Percentiles rank a stretch among this genome's conserved stretches.
Conservation (phyloP, 2,329 filamentous ascomycete species). For the Stachybotrys echinatus region DNA sequence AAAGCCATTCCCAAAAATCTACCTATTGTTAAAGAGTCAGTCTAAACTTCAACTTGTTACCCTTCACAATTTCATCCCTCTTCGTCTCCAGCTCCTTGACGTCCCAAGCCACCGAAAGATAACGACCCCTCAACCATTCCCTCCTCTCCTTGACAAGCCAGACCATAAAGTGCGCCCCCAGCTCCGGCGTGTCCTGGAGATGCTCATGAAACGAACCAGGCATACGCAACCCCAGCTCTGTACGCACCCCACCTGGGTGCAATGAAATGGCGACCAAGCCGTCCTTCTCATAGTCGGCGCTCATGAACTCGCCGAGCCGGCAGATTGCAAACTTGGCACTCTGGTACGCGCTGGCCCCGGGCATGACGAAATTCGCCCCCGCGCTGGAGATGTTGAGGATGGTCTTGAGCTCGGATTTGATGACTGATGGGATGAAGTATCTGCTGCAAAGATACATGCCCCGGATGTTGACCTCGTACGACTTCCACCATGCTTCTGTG, state of each 20-base stretch:
- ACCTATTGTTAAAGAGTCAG: too few relatives aligned
- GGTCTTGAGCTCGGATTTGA: slow-evolving; percentile 27
- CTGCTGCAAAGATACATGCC: slow-evolving; percentile 39
- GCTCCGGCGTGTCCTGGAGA: slow-evolving; percentile 11
- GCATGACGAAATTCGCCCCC: slow-evolving; percentile 1
- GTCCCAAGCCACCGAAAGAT: too few relatives aligned
- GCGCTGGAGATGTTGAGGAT: slow-evolving; percentile 41
- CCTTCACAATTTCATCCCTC: too few relatives aligned
- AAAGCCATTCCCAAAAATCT: too few relatives aligned
- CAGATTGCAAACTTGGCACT: slow-evolving; percentile 43
- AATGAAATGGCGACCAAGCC: slow-evolving; percentile 34
- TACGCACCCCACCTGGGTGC: slow-evolving; percentile 33
- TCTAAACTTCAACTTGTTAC: too few relatives aligned
- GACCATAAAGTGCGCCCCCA: slow-evolving; percentile 18
- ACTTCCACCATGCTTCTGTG: slow-evolving; percentile 36
- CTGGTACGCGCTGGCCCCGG: slow-evolving; percentile 29
- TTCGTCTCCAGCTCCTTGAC: too few relatives aligned
- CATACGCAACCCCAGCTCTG: slow-evolving; percentile 20
- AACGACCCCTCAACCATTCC: slow-evolving; percentile 28
- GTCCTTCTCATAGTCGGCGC: slow-evolving; percentile 36
- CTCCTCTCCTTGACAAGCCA: slow-evolving; percentile 23
- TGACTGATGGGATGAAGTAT: slow-evolving; percentile 43
- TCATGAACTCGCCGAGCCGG: slow-evolving; percentile 43
- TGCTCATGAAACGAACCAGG: slow-evolving; percentile 9
- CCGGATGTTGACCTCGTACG: slow-evolving; percentile 45